Conservation (phyloP, 306 rosid genomes). For the Psophocarpus tetragonolobus region DNA sequence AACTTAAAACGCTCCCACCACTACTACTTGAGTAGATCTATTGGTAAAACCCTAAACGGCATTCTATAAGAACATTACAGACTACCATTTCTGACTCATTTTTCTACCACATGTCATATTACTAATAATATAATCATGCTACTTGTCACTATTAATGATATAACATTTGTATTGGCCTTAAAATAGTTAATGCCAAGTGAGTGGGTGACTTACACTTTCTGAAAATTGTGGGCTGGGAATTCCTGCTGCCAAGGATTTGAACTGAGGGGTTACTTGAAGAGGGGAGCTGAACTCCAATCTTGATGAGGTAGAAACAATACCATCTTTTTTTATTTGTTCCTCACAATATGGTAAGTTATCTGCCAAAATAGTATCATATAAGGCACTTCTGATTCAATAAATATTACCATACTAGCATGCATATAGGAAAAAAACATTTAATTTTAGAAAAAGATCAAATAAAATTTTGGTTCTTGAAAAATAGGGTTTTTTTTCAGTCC, state of each 20-base stretch:
- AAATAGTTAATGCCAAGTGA: conserved; percentile 6
- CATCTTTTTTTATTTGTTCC: conserved; percentile 45
- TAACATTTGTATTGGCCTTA: neutral
- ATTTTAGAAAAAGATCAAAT: conserved; percentile 1
- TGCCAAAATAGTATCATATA: conserved; percentile 35
- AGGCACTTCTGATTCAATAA: conserved; percentile 19
- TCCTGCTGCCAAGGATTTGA: conserved; percentile 85
- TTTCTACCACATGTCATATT: neutral
- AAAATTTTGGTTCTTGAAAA: no score
- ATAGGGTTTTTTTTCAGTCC: no score
- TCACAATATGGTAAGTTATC: conserved; percentile 47
- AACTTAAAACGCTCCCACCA: neutral
- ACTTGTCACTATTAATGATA: neutral
- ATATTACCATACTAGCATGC: neutral
- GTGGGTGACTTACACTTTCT: conserved; percentile 75
- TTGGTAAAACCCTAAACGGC: neutral
- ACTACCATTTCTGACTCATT: conserved; percentile 11
- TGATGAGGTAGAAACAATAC: conserved; percentile 51
- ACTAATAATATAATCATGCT: conserved; percentile 1
- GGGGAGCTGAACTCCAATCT: conserved; percentile 69
- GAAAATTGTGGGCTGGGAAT: conserved; percentile 92
- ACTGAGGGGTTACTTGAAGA: conserved; percentile 70
- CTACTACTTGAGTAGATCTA: neutral
- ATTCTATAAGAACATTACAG: neutral
- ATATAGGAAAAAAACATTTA: neutral